Conservation (phyloP, 768 basidiomycete genomes). For the Tephrocybe rancida region DNA sequence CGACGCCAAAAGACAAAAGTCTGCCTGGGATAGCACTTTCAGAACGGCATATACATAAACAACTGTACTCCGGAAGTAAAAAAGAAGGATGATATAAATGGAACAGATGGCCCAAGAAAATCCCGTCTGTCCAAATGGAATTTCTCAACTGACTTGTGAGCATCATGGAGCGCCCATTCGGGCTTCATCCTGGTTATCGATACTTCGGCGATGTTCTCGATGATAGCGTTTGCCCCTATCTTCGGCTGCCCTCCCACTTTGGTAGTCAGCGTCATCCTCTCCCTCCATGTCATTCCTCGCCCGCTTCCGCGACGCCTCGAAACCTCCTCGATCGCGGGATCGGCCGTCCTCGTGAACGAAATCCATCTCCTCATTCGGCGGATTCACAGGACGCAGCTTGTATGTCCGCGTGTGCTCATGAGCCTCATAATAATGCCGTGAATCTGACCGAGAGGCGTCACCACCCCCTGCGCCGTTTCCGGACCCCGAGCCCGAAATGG, state of each 20-base stretch:
- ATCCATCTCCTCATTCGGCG: conserved; percentile 49
- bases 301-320: conserved; percentile 48
- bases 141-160: conserved; percentile 1
- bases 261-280: conserved; percentile 52
- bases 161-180: conserved; percentile 31
- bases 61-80: conserved; percentile 8
- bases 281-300: conserved; percentile 66
- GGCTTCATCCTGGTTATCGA: conserved; percentile 42
- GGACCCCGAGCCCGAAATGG: conserved; percentile 56
- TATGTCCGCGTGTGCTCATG: conserved; percentile 51
- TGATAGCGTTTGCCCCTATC: conserved; percentile 68
- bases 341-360: conserved; percentile 58
- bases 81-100: conserved; percentile 15
- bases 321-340: conserved; percentile 40
- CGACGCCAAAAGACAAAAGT: conserved; percentile 17
- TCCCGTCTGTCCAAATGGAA: conserved; percentile 20
- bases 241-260: conserved; percentile 39
- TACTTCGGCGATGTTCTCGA: conserved; percentile 44
- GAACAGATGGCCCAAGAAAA: conserved; percentile 13
- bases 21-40: conserved; percentile 23
- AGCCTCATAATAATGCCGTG: conserved; percentile 50
- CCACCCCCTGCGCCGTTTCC: conserved; percentile 38
- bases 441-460: conserved; percentile 57
- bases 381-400: conserved; percentile 53
- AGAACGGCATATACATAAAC: conserved; percentile 23